Base-by-base conservation (phyloP, 1,139 yeast species). In the Scheffersomyces insectosa region DNA sequence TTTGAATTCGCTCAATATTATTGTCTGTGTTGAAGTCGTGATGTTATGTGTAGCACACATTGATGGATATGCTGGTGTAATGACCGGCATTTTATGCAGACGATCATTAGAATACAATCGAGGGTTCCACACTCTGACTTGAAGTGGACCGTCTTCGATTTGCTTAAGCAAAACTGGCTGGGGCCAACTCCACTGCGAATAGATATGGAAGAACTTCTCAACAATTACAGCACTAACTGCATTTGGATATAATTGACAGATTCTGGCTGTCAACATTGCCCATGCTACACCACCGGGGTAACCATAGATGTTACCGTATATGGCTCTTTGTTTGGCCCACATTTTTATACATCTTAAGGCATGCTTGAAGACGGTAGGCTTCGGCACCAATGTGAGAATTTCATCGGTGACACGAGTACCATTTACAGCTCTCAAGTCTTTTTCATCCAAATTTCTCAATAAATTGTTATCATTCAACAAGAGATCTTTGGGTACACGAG, bases 281-380 rank as follows among this genome's bases (percentile, higher is more conserved):
- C 99, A 93, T 0, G 99, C 99, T 30, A 93, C 99, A 64, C 99
- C 99, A 55, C 99, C 99, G 0, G 99, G 99, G 65, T 93, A 93
- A 0, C 99, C 99, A 75, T 86, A 89, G 38, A 93, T 86, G 59
- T 93, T 93, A 4, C 88, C 98, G 64, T 93, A 93, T 13, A 93
- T 80, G 0, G 97, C 99, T 44, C 98, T 77, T 55, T 90, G 81
- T 60, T 90, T 95, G 0, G 99, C 99, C 99, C 99, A 93, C 60
- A 93, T 73, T 63, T 93, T 93, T 45, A 93, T 87, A 20, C 96
- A 93, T 49, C 99, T 72, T 45, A 93, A 71, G 1, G 98, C 97
- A 56, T 90, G 93, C 59, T 90, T 89, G 70, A 93, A 93, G 1
- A 89, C 96, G 11, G 90, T 85, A 10, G 95, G 93, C 55, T 89